These are phyloP conservation scores for Pittosporum tobira DNA, from an alignment of 129 eudicot genomes.

Conservation along the genomic window DNA sequence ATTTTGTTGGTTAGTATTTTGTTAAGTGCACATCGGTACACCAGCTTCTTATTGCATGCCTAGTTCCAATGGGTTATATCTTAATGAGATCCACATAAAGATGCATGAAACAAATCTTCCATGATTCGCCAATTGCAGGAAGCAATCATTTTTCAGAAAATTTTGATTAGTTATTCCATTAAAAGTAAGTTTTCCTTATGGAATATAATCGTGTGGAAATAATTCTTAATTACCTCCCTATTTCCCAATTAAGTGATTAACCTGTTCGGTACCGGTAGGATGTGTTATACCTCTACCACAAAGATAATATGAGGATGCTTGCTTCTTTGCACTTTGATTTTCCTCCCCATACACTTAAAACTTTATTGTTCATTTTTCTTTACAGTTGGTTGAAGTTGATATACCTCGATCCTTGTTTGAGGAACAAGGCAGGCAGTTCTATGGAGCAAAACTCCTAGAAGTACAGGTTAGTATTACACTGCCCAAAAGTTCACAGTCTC, in stretches of 20 bases:
- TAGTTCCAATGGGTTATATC: not conserved
- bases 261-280: not conserved
- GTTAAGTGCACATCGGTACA: too few species aligned
- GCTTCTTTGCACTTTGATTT: not conserved
- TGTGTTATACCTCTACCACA: not conserved
- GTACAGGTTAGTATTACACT: conserved; percentile 72
- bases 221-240: too few species aligned
- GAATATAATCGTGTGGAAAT: too few species aligned
- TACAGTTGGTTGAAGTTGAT: conserved; percentile 86
- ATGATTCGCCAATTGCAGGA: too few species aligned
- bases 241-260: too few species aligned
- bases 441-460: conserved; percentile 74
- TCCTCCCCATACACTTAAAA: not conserved
- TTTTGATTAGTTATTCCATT: too few species aligned
- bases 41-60: too few species aligned
- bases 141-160: too few species aligned
- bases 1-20: too few species aligned
- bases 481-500: too few species aligned
- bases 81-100: not conserved
- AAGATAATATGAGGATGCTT: not conserved
- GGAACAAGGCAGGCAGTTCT: conserved; percentile 95
- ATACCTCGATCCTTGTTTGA: conserved; percentile 82
- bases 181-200: too few species aligned
- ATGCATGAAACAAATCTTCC: too few species aligned
- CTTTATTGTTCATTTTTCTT: not conserved